Percentiles rank a stretch among this genome's conserved stretches.
phyloP scores from a whole-genome alignment of 805 yeast genomes.

The Schwanniomyces vanrijiae region DNA sequence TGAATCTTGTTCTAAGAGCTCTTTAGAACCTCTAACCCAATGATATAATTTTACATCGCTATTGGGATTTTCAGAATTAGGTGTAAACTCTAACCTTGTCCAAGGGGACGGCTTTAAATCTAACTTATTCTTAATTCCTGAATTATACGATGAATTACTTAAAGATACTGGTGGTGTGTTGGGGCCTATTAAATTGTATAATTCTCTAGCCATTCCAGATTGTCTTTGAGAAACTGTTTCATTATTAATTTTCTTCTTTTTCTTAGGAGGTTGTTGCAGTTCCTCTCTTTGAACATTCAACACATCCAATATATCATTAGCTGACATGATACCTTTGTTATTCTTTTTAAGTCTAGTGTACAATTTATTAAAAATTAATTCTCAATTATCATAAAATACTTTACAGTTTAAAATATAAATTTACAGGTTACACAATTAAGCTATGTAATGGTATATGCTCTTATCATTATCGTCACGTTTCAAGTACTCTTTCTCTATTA shows the following conservation, averaged over 20 bases:
- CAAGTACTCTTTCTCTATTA: constrained; percentile 80
- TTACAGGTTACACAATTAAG: constrained; percentile 28
- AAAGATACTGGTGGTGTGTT: constrained; percentile 78
- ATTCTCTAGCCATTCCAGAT: constrained; percentile 84
- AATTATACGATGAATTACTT: constrained; percentile 29
- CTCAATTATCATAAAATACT: neutral
- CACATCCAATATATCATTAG: constrained; percentile 71
- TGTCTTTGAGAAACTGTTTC: constrained; percentile 25
- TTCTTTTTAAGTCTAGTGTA: neutral
- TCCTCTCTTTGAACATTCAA: constrained; percentile 61
- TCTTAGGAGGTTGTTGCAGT: constrained; percentile 39
- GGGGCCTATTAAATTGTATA: constrained; percentile 85
- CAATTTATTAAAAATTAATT: neutral
- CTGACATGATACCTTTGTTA: constrained; percentile 20
- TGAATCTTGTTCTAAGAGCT: constrained; percentile 30
- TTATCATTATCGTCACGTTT: constrained; percentile 66
- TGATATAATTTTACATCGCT: constrained; percentile 55
- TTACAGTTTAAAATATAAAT: neutral
- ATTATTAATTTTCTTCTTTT: constrained; percentile 32
- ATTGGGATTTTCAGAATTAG: constrained; percentile 49
- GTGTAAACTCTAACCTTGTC: constrained; percentile 64
- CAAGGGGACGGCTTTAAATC: constrained; percentile 78
- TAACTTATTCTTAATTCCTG: constrained; percentile 66
- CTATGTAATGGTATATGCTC: constrained; percentile 65
- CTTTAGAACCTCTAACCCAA: constrained; percentile 82